Conservation (phyloP, 768 basidiomycete species). For the Candolleomyces efflorescens region DNA sequence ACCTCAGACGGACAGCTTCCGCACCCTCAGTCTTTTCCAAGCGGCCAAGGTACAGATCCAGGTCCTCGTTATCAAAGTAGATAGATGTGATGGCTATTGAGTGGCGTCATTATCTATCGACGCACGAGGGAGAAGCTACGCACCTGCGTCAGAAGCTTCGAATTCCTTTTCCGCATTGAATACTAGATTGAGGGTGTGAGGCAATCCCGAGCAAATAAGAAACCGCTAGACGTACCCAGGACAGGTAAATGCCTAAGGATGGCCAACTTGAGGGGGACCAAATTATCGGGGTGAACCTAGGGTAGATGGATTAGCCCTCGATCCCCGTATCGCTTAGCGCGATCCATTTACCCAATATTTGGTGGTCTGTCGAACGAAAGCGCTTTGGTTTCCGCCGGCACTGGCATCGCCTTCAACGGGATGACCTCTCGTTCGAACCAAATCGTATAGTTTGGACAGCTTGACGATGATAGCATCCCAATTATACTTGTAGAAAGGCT, state of each 20-base stretch:
- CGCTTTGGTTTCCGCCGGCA: slow-evolving; percentile 93
- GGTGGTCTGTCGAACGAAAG: slow-evolving; percentile 97
- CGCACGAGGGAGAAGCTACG: slow-evolving; percentile 10
- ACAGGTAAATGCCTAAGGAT: slow-evolving; percentile 93
- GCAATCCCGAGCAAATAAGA: background rate
- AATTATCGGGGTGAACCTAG: slow-evolving; percentile 87
- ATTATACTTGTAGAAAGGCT: slow-evolving; percentile 95
- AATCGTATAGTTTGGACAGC: slow-evolving; percentile 90
- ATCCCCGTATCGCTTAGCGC: background rate
- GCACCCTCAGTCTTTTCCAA: slow-evolving; percentile 99
- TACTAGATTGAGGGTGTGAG: slow-evolving; percentile 40
- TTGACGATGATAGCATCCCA: slow-evolving; percentile 97
- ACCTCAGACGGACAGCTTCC: slow-evolving; percentile 91
- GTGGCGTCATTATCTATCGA: too few species aligned
- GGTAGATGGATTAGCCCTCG: background rate
- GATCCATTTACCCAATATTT: slow-evolving; percentile 85
- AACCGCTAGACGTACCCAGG: slow-evolving; percentile 50
- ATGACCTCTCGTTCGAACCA: slow-evolving; percentile 92
- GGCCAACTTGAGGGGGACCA: slow-evolving; percentile 89
- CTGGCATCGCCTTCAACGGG: slow-evolving; percentile 91
- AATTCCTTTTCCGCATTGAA: slow-evolving; percentile 95
- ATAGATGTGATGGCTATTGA: slow-evolving; percentile 86
- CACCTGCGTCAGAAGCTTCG: slow-evolving; percentile 77
- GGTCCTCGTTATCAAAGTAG: slow-evolving; percentile 94
- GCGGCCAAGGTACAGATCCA: slow-evolving; percentile 94